phyloP scores from a whole-genome alignment of 2,329 filamentous ascomycete species.

The Paraconiothyrium sp. region DNA sequence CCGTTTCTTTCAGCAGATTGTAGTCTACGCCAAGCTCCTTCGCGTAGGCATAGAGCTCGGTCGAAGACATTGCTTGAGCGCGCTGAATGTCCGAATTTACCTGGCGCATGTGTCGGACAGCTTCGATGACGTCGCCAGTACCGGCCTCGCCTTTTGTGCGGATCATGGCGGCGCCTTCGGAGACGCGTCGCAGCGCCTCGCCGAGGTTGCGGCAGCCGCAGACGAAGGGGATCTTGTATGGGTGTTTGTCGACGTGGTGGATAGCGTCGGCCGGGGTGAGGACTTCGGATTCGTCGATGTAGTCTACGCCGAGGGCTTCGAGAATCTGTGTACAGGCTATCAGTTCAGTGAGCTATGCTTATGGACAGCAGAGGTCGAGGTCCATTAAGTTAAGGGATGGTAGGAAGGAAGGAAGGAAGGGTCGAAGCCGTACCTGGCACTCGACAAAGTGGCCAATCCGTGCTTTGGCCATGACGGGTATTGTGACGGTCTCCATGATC shows the following conservation, averaged over 20 bases:
- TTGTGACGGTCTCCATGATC: slow-evolving; percentile 94
- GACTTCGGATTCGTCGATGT: slow-evolving; percentile 98
- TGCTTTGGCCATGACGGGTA: slow-evolving; percentile 99
- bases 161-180: slow-evolving; percentile 97
- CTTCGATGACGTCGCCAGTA: slow-evolving; percentile 96
- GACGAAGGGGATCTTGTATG: slow-evolving; percentile 87
- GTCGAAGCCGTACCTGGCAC: slow-evolving; percentile 71
- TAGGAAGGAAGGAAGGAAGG: not conserved
- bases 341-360: not conserved
- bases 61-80: slow-evolving; percentile 72
- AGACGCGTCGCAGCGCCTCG: slow-evolving; percentile 89
- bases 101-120: slow-evolving; percentile 93
- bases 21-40: slow-evolving; percentile 83
- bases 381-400: not conserved
- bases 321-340: slow-evolving; percentile 72
- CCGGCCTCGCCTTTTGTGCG: slow-evolving; percentile 98
- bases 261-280: slow-evolving; percentile 91
- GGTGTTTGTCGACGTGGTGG: slow-evolving; percentile 90
- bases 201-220: slow-evolving; percentile 95
- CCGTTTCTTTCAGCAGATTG: slow-evolving; percentile 83
- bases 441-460: slow-evolving; percentile 98
- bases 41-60: slow-evolving; percentile 80
- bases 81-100: slow-evolving; percentile 83
- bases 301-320: slow-evolving; percentile 93
- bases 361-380: not conserved